phyloP scores from a whole-genome alignment of 2,329 filamentous ascomycete genomes.

The Aspergillus uvarum region DNA sequence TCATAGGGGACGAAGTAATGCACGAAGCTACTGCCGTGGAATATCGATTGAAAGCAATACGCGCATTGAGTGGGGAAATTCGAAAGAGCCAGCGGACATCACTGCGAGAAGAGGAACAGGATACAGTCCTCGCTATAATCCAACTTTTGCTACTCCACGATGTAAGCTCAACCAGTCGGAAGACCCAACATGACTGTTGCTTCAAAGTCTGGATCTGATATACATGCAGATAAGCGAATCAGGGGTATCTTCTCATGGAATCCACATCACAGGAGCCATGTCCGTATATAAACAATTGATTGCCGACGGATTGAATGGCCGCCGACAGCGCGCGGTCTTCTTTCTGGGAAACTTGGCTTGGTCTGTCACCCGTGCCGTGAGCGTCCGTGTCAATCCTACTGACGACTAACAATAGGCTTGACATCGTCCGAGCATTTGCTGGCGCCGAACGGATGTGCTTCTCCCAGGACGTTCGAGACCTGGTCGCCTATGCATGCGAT shows the following conservation, averaged over 20 bases:
- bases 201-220: neutral
- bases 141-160: slow-evolving; percentile 34
- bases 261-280: slow-evolving; percentile 35
- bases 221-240: slow-evolving; percentile 30
- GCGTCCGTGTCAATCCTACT: neutral
- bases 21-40: slow-evolving; percentile 28
- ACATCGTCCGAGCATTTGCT: slow-evolving; percentile 32
- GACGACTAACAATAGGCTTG: slow-evolving; percentile 23
- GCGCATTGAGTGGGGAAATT: slow-evolving; percentile 27
- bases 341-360: slow-evolving; percentile 33
- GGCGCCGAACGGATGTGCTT: slow-evolving; percentile 30
- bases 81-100: slow-evolving; percentile 25
- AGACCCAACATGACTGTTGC: neutral
- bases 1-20: slow-evolving; percentile 20
- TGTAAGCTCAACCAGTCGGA: slow-evolving; percentile 17
- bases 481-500: slow-evolving; percentile 25
- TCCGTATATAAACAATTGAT: slow-evolving; percentile 33
- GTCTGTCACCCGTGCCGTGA: slow-evolving; percentile 12
- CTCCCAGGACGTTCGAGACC: slow-evolving; percentile 27
- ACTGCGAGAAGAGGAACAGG: slow-evolving; percentile 27
- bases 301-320: slow-evolving; percentile 21
- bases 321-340: slow-evolving; percentile 30
- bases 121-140: slow-evolving; percentile 31
- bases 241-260: slow-evolving; percentile 32
- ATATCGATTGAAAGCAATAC: slow-evolving; percentile 31